Percentiles rank a stretch among this genome's conserved stretches.
Evolutionary conservation across 805 yeast genomes (phyloP).

Genomic region (Nakazawaea populi): DNA sequence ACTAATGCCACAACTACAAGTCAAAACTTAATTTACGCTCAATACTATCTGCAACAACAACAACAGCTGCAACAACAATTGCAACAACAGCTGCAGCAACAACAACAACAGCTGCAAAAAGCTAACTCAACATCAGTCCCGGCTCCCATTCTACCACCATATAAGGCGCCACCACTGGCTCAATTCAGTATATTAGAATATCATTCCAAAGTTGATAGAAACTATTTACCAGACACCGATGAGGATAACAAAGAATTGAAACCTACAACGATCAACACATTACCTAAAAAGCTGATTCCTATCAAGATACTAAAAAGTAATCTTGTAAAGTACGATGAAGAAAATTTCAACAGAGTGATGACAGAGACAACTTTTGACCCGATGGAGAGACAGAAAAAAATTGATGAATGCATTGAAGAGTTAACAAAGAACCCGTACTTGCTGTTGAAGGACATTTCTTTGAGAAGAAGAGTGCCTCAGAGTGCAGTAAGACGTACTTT

Average conservation of each 20-base stretch:
- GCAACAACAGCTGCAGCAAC: background rate
- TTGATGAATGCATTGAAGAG: slow-evolving; percentile 4
- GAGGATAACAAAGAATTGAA: slow-evolving; percentile 1
- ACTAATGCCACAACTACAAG: background rate
- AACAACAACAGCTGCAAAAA: background rate
- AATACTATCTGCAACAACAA: slow-evolving; percentile 4
- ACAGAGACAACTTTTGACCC: background rate
- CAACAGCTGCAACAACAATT: background rate
- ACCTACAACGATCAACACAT: slow-evolving; percentile 2
- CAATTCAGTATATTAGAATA: slow-evolving; percentile 1
- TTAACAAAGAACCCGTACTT: background rate
- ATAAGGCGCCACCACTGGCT: slow-evolving; percentile 4
- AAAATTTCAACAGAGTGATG: background rate
- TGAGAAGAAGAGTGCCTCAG: slow-evolving; percentile 3
- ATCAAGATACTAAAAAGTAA: slow-evolving; percentile 1
- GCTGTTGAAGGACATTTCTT: background rate
- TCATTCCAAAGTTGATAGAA: slow-evolving; percentile 1
- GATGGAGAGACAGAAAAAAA: background rate
- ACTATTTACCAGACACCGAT: background rate
- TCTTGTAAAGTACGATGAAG: slow-evolving; percentile 4
- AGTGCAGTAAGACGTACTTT: slow-evolving; percentile 3
- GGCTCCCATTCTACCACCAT: slow-evolving; percentile 2
- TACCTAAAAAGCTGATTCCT: slow-evolving; percentile 2
- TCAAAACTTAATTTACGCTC: slow-evolving; percentile 1
- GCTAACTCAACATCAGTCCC: slow-evolving; percentile 1